Percentiles rank a stretch among this genome's conserved stretches.
phyloP scores from a whole-genome alignment of 2,329 filamentous ascomycete genomes.

The Talaromyces sp. region DNA sequence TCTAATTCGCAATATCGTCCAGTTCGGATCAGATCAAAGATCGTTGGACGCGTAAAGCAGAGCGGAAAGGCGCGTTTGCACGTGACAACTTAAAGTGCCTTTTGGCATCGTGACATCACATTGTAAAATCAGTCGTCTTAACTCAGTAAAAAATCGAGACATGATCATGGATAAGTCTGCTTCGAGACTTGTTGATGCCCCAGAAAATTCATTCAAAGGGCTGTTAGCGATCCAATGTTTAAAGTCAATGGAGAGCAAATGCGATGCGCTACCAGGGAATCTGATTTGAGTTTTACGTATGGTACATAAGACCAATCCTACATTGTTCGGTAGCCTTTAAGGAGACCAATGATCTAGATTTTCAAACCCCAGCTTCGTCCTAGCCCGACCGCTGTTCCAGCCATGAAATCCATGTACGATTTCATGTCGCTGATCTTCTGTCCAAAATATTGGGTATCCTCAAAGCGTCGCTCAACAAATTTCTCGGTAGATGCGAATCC shows the following conservation, averaged over 20 bases:
- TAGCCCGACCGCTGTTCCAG: slow-evolving; percentile 71
- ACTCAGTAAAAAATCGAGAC: no score
- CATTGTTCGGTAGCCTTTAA: background rate
- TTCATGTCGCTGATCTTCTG: slow-evolving; percentile 60
- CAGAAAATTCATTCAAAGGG: background rate
- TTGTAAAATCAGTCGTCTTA: background rate
- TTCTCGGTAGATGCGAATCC: slow-evolving; percentile 72
- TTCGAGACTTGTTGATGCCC: background rate
- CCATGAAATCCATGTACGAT: slow-evolving; percentile 80
- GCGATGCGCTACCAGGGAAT: background rate
- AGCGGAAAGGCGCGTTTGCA: slow-evolving; percentile 23
- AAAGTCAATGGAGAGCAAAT: background rate
- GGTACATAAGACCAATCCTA: background rate
- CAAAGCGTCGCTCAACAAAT: slow-evolving; percentile 72
- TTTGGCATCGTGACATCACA: slow-evolving; percentile 8
- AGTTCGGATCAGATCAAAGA: background rate
- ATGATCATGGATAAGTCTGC: no score
- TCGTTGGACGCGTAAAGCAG: slow-evolving; percentile 18
- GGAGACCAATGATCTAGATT: slow-evolving; percentile 51
- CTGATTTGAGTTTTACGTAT: background rate
- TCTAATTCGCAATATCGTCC: background rate
- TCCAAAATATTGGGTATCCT: slow-evolving; percentile 63
- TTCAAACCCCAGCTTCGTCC: slow-evolving; percentile 82
- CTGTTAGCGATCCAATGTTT: background rate
- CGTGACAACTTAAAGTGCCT: slow-evolving; percentile 21